Evolutionary conservation across 106 monocot species (phyloP), one percentile per base, ranked within the genome.

Genomic region (Dioscorea dumetorum): DNA sequence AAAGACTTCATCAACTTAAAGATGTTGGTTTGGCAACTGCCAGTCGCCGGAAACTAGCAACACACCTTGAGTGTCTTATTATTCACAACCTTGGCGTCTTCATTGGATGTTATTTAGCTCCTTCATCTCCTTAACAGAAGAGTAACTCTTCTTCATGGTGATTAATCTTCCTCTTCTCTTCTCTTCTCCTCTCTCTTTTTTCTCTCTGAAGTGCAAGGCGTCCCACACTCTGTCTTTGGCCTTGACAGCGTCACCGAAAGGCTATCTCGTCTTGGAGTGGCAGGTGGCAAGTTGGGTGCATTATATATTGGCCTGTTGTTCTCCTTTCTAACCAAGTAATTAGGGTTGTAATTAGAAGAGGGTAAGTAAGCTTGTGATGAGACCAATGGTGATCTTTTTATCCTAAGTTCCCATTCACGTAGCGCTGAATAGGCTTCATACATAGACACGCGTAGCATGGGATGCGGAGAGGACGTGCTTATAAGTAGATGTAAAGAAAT

Each of bases 101-200:
- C 34, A 34, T n/a, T 7, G 34, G 34, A 34, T 34, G 34, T 7
- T 7, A 59, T 59, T 57, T 59, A 20, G 11, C 12, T 22, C 0
- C 13, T 58, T 58, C 22, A 19, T 58, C 22, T 58, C 61, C 28
- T 28, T 61, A 5, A 63, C 15, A 33, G 33, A 63, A 2, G 24
- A 63, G 34, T 63, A 63, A 33, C 32, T 63, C 63, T n/a, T 63
- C 63, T 17, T 32, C 63, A 63, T 35, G 33, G 34, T 33, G 16
- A 33, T 18, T 0, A 56, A 16, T 14, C 54, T 11, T 18, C 54
- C 54, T 16, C 53, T 12, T 53, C 53, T 53, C 53, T 12, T 53
- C 53, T 53, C n/a, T n/a, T 56, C 54, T 56, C 54, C 54, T 56
- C 54, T 56, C 19, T 19, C 19, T 19, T 16, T 0, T 4, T 33